Base-by-base conservation (phyloP, 2,329 filamentous ascomycete species). In the Exophiala oligosperma region DNA sequence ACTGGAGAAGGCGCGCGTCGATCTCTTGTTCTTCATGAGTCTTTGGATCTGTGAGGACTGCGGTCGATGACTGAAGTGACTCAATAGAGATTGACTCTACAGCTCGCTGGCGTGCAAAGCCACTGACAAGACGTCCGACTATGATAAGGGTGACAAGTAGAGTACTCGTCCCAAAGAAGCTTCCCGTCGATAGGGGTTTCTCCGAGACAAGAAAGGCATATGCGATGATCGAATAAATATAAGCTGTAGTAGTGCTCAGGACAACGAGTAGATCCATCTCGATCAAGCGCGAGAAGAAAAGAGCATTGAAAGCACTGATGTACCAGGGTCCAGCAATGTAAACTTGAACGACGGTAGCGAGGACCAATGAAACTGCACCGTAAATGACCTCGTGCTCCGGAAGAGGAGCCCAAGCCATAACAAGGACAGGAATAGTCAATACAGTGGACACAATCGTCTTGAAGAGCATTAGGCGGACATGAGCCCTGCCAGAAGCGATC, bases 261-360 rank as follows among this genome's bases (percentile, higher is more conserved):
- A 81, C 77, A 28, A 84, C 75, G 3, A 84, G 69, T 24, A 82
- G 70, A 59, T 84, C 81, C 77, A 84, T 81, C 60, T 84, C 80
- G 12, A 83, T 75, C 2, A 76, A 68, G 69, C 73, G 76, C 1
- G 75, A 74, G 43, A 82, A 73, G 0, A 83, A 64, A 1, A 83
- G 64, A 52, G 48, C 70, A 59, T 65, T 75, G 62, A 76, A 54
- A 0, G 88, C 88, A n/a, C 78, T 80, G 0, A 80, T 79, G 61
- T 91, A 90, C 70, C 91, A 91, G 14, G 38, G 56, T 0, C 85
- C 83, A 0, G 81, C 81, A 1, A 83, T 83, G 12, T 87, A 74
- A 17, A 82, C 68, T 67, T 92, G 89, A 8, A 92, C 82, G 23
- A 87, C 64, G 0, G 87, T 89, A 0, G 87, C 88, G 12, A 92